A percentile compares a stretch with the other conserved stretches of the same genome.
Conservation (phyloP, 306 rosid species). For the Gastrolobium villosum region DNA sequence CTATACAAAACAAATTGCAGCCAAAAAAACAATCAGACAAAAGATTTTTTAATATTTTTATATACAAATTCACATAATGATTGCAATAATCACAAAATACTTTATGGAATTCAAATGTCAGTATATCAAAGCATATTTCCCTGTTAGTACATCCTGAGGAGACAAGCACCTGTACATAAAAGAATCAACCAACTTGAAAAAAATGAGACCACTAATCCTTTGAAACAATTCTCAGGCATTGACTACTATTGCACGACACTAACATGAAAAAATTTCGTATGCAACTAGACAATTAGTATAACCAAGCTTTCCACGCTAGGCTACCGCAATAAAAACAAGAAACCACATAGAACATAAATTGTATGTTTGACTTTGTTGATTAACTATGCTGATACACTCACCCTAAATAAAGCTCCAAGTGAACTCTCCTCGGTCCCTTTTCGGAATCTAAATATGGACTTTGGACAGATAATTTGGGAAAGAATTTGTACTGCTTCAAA, state of each 20-base stretch:
- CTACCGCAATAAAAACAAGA: conserved; percentile 28
- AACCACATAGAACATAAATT: conserved; percentile 38
- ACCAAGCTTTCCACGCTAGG: conserved; percentile 24
- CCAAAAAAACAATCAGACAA: conserved; percentile 8
- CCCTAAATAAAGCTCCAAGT: conserved; percentile 92
- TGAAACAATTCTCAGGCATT: conserved; percentile 17
- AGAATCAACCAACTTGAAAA: background rate
- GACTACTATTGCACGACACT: conserved; percentile 7
- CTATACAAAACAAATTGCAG: background rate
- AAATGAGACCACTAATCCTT: conserved; percentile 22
- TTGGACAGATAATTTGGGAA: conserved; percentile 66
- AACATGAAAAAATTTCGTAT: background rate
- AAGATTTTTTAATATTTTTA: background rate
- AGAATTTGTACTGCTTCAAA: conserved; percentile 62
- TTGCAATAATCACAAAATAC: conserved; percentile 6
- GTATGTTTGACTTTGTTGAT: conserved; percentile 9
- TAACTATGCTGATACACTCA: conserved; percentile 56
- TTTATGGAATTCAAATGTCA: background rate
- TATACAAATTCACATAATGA: conserved; percentile 6
- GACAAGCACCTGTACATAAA: conserved; percentile 4
- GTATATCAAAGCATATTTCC: background rate
- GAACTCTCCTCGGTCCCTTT: conserved; percentile 68
- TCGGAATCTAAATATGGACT: conserved; percentile 56
- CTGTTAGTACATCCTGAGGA: background rate
- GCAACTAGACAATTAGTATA: conserved; percentile 1